Conservation (phyloP, 345 rosid genomes). For the Draba incana region DNA sequence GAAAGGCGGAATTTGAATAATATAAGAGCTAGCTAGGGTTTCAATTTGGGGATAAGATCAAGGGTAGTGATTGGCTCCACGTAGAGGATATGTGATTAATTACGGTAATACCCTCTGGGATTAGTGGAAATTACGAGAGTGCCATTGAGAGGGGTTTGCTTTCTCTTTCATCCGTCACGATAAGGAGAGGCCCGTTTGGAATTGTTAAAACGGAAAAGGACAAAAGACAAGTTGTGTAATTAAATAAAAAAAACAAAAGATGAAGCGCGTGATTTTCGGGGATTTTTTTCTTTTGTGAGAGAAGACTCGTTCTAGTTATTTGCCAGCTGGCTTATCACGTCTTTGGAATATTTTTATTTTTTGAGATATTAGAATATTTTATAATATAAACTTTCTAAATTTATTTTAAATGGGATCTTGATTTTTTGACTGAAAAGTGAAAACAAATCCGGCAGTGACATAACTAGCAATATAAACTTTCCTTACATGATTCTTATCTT, state of each 20-base stretch:
- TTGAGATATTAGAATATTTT: neutral
- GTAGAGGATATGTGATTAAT: slow-evolving; percentile 34
- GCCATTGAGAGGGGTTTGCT: neutral
- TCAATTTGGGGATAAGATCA: slow-evolving; percentile 47
- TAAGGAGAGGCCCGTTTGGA: slow-evolving; percentile 3
- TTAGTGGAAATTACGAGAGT: neutral
- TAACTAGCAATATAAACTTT: no score
- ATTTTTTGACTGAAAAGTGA: no score
- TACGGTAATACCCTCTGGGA: slow-evolving; percentile 41
- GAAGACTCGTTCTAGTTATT: slow-evolving; percentile 30
- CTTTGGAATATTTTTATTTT: neutral
- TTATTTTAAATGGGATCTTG: neutral
- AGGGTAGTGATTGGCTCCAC: slow-evolving; percentile 62
- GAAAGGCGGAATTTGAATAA: slow-evolving; percentile 24
- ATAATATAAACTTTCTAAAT: neutral
- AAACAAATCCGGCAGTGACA: no score
- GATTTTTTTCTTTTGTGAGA: neutral
- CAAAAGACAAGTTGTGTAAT: slow-evolving; percentile 49
- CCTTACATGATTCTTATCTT: no score
- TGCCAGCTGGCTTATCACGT: slow-evolving; percentile 43
- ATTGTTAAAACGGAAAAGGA: slow-evolving; percentile 18
- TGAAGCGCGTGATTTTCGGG: slow-evolving; percentile 53
- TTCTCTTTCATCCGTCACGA: slow-evolving; percentile 28
- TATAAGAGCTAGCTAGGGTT: slow-evolving; percentile 51
- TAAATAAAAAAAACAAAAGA: neutral